Percentiles rank a stretch among this genome's conserved stretches.
Evolutionary conservation across 1,139 yeast species (phyloP).

Genomic region (Kluyveromyces marxianus): DNA sequence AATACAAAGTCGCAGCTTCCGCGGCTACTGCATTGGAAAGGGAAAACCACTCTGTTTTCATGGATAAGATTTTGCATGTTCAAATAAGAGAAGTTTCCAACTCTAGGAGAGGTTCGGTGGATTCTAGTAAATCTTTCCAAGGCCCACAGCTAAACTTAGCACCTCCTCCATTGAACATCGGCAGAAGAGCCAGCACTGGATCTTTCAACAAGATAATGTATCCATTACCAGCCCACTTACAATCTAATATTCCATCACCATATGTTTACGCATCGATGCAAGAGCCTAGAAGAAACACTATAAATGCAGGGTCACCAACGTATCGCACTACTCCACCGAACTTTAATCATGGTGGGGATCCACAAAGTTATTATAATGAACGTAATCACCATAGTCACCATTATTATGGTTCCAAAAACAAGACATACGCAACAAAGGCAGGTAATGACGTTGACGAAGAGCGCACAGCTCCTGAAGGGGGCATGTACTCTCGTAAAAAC

Average conservation of each 20-base stretch:
- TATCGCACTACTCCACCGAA: background rate
- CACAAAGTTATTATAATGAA: background rate
- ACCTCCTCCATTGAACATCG: slow-evolving; percentile 66
- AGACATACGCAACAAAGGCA: background rate
- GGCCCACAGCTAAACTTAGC: slow-evolving; percentile 48
- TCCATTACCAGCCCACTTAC: slow-evolving; percentile 8
- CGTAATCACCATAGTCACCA: background rate
- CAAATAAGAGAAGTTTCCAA: slow-evolving; percentile 58
- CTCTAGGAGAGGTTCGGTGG: slow-evolving; percentile 17
- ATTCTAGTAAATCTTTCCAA: slow-evolving; percentile 19
- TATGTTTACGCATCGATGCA: slow-evolving; percentile 5
- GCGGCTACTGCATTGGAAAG: slow-evolving; percentile 79
- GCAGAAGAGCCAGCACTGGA: slow-evolving; percentile 35
- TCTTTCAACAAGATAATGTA: slow-evolving; percentile 13
- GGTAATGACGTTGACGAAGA: background rate
- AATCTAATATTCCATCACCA: slow-evolving; percentile 4
- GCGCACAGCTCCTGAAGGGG: background rate
- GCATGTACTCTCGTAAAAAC: background rate
- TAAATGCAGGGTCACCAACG: slow-evolving; percentile 1
- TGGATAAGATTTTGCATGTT: slow-evolving; percentile 72
- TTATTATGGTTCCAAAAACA: background rate
- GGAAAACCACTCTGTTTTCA: slow-evolving; percentile 71
- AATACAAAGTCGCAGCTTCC: slow-evolving; percentile 54
- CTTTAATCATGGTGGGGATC: background rate
- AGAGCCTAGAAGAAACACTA: slow-evolving; percentile 6